Evolutionary conservation across 768 basidiomycete genomes (phyloP).

Genomic region (Boletellus emodensis): DNA sequence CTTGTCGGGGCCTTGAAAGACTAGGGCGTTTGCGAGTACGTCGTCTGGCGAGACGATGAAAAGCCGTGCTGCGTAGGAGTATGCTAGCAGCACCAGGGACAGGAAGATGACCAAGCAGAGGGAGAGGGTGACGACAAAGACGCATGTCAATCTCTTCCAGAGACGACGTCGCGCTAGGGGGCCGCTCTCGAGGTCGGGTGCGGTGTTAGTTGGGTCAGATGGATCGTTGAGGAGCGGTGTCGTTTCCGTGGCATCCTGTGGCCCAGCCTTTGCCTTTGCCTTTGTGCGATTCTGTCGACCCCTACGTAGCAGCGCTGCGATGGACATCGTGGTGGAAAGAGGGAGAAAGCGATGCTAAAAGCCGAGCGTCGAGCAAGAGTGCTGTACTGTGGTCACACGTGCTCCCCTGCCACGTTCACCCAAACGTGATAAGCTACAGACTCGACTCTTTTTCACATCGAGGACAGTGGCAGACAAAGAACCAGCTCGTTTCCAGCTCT

Average conservation of each 20-base stretch:
- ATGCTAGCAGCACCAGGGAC: constrained; percentile 50
- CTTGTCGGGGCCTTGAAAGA: constrained; percentile 56
- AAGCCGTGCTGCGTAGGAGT: constrained; percentile 60
- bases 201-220: constrained; percentile 16
- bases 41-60: constrained; percentile 54
- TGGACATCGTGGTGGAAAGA: constrained; percentile 14
- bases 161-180: constrained; percentile 25
- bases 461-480: constrained; percentile 49
- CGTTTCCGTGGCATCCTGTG: constrained; percentile 24
- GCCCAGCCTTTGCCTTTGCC: constrained; percentile 26
- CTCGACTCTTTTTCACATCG: constrained; percentile 36
- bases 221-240: constrained; percentile 29
- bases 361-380: not conserved
- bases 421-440: not conserved
- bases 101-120: constrained; percentile 45
- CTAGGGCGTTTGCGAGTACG: constrained; percentile 51
- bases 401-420: not conserved
- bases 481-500: constrained; percentile 50
- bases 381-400: constrained; percentile 11
- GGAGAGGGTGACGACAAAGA: constrained; percentile 58
- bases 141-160: constrained; percentile 33
- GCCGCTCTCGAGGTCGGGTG: constrained; percentile 18
- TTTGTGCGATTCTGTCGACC: constrained; percentile 14
- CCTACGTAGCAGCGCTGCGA: constrained; percentile 16
- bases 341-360: not conserved